These are phyloP conservation scores for Elsinoe necatrix DNA, from an alignment of 2,329 filamentous ascomycete genomes.

Conservation along the genomic window DNA sequence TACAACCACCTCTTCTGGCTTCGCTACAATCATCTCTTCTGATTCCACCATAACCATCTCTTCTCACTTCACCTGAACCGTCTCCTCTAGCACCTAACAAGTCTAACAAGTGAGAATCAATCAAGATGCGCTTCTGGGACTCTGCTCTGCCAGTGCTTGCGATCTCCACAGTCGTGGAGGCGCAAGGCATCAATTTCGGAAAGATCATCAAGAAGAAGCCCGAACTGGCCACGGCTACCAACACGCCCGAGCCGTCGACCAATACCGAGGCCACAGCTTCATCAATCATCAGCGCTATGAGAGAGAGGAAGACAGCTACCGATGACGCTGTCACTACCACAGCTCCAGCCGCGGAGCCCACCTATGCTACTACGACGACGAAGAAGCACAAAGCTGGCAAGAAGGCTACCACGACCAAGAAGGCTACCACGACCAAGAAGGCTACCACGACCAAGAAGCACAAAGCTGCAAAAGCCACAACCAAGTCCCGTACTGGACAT, in stretches of 20 bases:
- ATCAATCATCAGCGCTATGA: slow-evolving; percentile 1
- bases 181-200: slow-evolving; percentile 12
- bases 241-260: neutral
- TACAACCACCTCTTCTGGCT: too few species aligned
- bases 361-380: neutral
- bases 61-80: too few species aligned
- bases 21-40: too few species aligned
- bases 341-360: neutral
- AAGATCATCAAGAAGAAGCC: slow-evolving; percentile 14
- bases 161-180: slow-evolving; percentile 8
- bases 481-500: neutral
- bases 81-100: slow-evolving; percentile 4
- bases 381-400: neutral
- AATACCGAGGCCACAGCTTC: neutral
- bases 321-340: neutral
- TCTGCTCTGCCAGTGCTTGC: slow-evolving; percentile 7
- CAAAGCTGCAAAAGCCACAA: neutral
- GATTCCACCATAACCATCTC: too few species aligned
- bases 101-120: too few species aligned
- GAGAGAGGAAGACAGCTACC: neutral
- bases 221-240: neutral
- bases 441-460: neutral
- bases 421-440: neutral
- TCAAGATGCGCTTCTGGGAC: slow-evolving; percentile 13
- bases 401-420: neutral